Conservation (phyloP, 805 yeast genomes). For the Wickerhamiella allomyrinae region DNA sequence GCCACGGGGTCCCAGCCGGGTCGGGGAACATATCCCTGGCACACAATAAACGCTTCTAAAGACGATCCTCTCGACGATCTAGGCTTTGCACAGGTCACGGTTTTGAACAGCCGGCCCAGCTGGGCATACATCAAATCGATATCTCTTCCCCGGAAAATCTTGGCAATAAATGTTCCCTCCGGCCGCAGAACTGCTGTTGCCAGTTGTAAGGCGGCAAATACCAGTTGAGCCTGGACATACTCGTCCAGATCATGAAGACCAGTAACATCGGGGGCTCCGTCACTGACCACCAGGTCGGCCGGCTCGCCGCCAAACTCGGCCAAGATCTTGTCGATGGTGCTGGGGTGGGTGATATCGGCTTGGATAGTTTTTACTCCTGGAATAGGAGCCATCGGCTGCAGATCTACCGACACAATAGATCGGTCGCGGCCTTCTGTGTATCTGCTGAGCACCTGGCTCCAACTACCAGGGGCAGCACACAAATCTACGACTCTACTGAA, state of each 20-base stretch:
- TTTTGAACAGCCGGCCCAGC: slow-evolving; percentile 68
- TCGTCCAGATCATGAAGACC: slow-evolving; percentile 95
- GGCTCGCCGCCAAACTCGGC: slow-evolving; percentile 78
- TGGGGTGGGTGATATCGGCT: slow-evolving; percentile 96
- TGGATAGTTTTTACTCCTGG: slow-evolving; percentile 78
- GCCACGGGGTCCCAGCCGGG: slow-evolving; percentile 61
- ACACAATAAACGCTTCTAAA: slow-evolving; percentile 84
- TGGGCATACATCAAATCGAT: slow-evolving; percentile 91
- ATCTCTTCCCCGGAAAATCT: slow-evolving; percentile 91
- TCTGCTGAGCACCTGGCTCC: slow-evolving; percentile 81
- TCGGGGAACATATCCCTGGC: slow-evolving; percentile 75
- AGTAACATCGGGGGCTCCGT: slow-evolving; percentile 98
- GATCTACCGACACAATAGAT: slow-evolving; percentile 83
- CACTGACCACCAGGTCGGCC: slow-evolving; percentile 92
- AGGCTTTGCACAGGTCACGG: slow-evolving; percentile 91
- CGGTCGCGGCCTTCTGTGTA: slow-evolving; percentile 41
- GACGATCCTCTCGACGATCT: slow-evolving; percentile 91
- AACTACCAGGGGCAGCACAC: slow-evolving; percentile 98
- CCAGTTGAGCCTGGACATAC: slow-evolving; percentile 88
- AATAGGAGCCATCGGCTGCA: slow-evolving; percentile 97
- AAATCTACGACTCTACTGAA: slow-evolving; percentile 81
- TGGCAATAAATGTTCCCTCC: slow-evolving; percentile 91
- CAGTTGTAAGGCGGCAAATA: slow-evolving; percentile 78
- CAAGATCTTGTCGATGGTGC: slow-evolving; percentile 60
- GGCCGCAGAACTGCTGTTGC: slow-evolving; percentile 79